Evolutionary conservation across 108 stramenopile genomes (phyloP).

Genomic region (Schizochytrium sp.): DNA sequence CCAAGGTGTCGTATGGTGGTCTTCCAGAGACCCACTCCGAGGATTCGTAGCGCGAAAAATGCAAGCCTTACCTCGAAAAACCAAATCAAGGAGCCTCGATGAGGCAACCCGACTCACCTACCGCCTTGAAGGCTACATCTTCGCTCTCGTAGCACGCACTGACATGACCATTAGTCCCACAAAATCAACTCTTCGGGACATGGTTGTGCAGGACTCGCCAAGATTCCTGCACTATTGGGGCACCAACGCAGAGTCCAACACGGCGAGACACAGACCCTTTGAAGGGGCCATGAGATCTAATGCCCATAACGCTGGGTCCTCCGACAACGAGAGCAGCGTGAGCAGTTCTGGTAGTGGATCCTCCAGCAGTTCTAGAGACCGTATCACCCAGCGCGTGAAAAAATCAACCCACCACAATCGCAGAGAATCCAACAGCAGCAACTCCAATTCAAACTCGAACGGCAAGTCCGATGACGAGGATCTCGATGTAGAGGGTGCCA

Average conservation of each 20-base stretch:
- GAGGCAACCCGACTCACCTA: slow-evolving; percentile 9
- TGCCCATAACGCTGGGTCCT: background rate
- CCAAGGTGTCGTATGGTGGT: slow-evolving; percentile 44
- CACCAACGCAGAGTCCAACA: slow-evolving; percentile 42
- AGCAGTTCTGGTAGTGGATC: background rate
- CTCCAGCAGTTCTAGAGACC: background rate
- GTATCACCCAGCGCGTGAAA: background rate
- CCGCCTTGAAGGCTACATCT: slow-evolving; percentile 23
- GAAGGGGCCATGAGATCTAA: background rate
- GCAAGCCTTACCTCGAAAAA: slow-evolving; percentile 46
- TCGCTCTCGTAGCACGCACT: slow-evolving; percentile 1
- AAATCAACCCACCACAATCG: background rate
- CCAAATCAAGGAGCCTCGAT: slow-evolving; percentile 13
- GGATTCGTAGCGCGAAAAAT: slow-evolving; percentile 23
- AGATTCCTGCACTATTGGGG: slow-evolving; percentile 17
- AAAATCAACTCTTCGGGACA: slow-evolving; percentile 10
- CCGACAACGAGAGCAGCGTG: slow-evolving; percentile 21
- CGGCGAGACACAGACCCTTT: background rate
- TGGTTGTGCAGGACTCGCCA: slow-evolving; percentile 39
- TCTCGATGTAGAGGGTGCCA: background rate
- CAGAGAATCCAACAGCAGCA: background rate
- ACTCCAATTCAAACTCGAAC: background rate
- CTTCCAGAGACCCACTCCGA: slow-evolving; percentile 7
- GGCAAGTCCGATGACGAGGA: background rate
- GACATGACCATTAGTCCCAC: slow-evolving; percentile 13